phyloP scores from a whole-genome alignment of 768 basidiomycete species.

The Suillus brevipes region DNA sequence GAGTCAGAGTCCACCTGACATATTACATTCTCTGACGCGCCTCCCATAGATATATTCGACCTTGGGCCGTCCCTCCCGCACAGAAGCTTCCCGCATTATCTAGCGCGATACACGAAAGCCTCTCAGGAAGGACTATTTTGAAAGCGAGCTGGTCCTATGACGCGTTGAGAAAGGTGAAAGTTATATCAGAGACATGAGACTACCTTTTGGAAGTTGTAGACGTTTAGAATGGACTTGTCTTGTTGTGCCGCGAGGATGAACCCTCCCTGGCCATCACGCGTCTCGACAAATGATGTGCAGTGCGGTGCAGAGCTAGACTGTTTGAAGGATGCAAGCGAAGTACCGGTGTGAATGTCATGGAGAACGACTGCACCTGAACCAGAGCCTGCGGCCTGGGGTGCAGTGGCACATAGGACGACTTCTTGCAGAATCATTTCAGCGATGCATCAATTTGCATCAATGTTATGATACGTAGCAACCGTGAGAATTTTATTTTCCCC shows the following conservation, averaged over 20 bases:
- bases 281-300: constrained; percentile 69
- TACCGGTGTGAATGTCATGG: constrained; percentile 81
- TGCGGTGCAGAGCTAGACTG: constrained; percentile 68
- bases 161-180: background rate
- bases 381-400: constrained; percentile 42
- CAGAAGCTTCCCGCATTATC: constrained; percentile 75
- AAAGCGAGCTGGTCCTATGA: constrained; percentile 83
- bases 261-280: constrained; percentile 75
- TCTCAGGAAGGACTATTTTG: constrained; percentile 89
- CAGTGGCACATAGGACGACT: constrained; percentile 62
- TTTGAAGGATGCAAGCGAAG: constrained; percentile 82
- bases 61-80: constrained; percentile 85
- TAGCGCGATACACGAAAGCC: constrained; percentile 75
- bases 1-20: background rate
- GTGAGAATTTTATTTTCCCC: too few relatives aligned
- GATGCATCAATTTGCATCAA: too few relatives aligned
- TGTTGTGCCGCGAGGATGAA: constrained; percentile 82
- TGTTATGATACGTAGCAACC: too few relatives aligned
- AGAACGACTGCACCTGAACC: constrained; percentile 62
- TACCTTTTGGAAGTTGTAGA: constrained; percentile 95
- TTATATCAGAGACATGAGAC: constrained; percentile 13
- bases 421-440: constrained; percentile 56
- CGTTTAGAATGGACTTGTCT: constrained; percentile 85
- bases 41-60: constrained; percentile 96
- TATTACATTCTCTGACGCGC: constrained; percentile 43